Conservation (phyloP, 192 early-diverging fungal genomes). For the Neocallimastix lanati region DNA sequence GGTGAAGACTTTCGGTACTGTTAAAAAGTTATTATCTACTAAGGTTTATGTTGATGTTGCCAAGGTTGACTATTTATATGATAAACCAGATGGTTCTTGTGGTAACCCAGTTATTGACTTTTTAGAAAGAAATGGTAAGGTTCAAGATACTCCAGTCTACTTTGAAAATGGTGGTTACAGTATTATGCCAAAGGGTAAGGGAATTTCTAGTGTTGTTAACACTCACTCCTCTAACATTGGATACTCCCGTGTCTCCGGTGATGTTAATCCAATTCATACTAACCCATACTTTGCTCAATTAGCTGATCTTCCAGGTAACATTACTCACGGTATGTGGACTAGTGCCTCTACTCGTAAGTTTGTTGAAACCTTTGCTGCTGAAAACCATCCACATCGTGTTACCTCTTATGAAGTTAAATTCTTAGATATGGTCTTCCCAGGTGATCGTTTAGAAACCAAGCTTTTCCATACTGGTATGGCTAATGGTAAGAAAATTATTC, state of each 20-base stretch:
- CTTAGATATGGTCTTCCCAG: conserved; percentile 83
- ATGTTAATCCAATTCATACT: conserved; percentile 92
- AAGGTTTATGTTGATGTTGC: conserved; percentile 72
- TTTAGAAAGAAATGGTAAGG: conserved; percentile 62
- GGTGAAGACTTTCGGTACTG: conserved; percentile 53
- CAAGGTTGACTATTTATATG: conserved; percentile 42
- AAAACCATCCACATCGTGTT: conserved; percentile 78
- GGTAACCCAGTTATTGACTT: conserved; percentile 85
- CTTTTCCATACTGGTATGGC: conserved; percentile 85
- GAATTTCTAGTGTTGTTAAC: conserved; percentile 69
- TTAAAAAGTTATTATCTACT: conserved; percentile 59
- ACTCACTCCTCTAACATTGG: conserved; percentile 70
- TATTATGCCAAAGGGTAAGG: conserved; percentile 67
- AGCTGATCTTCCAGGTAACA: conserved; percentile 75
- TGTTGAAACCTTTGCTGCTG: conserved; percentile 86
- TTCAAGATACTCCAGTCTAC: conserved; percentile 73
- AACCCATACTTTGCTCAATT: conserved; percentile 86
- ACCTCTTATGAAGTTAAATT: conserved; percentile 70
- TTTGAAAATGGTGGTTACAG: conserved; percentile 85
- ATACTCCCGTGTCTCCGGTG: conserved; percentile 73
- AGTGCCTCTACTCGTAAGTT: conserved; percentile 83
- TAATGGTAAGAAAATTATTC: conserved; percentile 88
- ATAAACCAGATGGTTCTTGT: conserved; percentile 35
- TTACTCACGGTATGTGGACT: conserved; percentile 97
- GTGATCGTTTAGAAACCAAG: conserved; percentile 75